Base-by-base conservation (phyloP, 1,284 basidiomycete species). In the Taiwanofungus camphoratus region DNA sequence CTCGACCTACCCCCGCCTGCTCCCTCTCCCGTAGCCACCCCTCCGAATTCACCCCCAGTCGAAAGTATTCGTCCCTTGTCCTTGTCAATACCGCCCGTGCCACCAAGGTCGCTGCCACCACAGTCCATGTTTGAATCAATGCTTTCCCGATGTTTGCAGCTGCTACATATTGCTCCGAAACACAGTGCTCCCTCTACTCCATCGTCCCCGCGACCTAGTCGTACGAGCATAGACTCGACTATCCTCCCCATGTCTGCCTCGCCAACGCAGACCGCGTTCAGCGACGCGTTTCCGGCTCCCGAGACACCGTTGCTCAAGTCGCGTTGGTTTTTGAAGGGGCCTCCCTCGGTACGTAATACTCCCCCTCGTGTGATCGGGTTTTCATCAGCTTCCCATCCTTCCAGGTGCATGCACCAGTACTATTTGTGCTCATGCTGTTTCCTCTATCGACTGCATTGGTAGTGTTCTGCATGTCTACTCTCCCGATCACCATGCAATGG, bases 401-500 rank as follows among this genome's bases (percentile, higher is more conserved):
- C 16, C 55, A 86, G 82, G 63, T 73, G n/a, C 75, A 81, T 54
- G 65, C 70, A 6, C 76, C 83, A 27, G 74, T 87, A 36, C 58
- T 87, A 29, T 61, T 84, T 43, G 84, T 89, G 46, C 65, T 87
- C 45, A 63, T 76, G 21, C 66, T 83, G 30, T 79, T 89, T 47
- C 83, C 85, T 40, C 57, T 86, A 11, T 83, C 77, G 7, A 73
- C 77, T 13, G 64, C 62, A 9, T 42, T 78, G 7, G 70, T 79
- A n/a, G 60, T 77, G 37, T 53, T 71, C 44, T 65, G 66, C 24
- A 66, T 80, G 39, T 70, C 67, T 31, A 73, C 77, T 1, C 72
- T 90, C 2, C 87, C 87, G 34, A 81, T 89, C 50, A 77, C 84
- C 38, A 70, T 82, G 49, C 65, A 79, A 16, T 87, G 87, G 82